phyloP scores from a whole-genome alignment of 148 eudicot species.

The Amaranthus cruentus region DNA sequence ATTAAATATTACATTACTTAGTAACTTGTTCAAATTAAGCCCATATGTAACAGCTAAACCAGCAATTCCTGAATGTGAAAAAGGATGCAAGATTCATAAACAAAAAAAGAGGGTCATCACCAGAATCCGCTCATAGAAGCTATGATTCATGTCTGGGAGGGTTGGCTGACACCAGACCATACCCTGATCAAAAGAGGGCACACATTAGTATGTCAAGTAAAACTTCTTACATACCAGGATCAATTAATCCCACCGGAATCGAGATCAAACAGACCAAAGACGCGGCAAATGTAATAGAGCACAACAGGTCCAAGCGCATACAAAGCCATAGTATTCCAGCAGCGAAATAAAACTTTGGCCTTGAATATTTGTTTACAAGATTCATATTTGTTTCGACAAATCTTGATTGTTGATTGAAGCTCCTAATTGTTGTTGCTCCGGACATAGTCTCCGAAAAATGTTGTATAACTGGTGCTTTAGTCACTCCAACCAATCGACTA shows the following conservation, averaged over 20 bases:
- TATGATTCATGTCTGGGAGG: background rate
- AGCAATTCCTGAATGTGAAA: constrained; percentile 38
- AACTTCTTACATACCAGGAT: constrained; percentile 36
- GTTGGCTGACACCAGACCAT: background rate
- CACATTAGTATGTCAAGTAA: background rate
- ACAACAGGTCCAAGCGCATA: constrained; percentile 53
- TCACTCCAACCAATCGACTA: constrained; percentile 49
- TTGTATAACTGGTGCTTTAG: constrained; percentile 71
- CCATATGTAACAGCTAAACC: constrained; percentile 62
- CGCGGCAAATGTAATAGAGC: constrained; percentile 43
- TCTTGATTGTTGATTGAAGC: constrained; percentile 56
- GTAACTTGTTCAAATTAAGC: constrained; percentile 49
- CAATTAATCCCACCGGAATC: constrained; percentile 49
- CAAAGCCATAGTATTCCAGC: constrained; percentile 65
- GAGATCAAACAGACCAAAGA: constrained; percentile 54
- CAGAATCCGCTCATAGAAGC: background rate
- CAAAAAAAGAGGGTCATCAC: too few species aligned
- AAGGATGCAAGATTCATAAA: background rate
- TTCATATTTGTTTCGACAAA: constrained; percentile 37
- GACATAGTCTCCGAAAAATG: constrained; percentile 71
- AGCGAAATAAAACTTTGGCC: constrained; percentile 55
- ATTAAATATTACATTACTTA: constrained; percentile 37
- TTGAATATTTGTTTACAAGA: constrained; percentile 44
- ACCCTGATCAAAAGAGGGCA: too few species aligned
- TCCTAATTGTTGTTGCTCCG: constrained; percentile 57